phyloP scores from a whole-genome alignment of 805 yeast genomes.

The Candida hispaniensis region DNA sequence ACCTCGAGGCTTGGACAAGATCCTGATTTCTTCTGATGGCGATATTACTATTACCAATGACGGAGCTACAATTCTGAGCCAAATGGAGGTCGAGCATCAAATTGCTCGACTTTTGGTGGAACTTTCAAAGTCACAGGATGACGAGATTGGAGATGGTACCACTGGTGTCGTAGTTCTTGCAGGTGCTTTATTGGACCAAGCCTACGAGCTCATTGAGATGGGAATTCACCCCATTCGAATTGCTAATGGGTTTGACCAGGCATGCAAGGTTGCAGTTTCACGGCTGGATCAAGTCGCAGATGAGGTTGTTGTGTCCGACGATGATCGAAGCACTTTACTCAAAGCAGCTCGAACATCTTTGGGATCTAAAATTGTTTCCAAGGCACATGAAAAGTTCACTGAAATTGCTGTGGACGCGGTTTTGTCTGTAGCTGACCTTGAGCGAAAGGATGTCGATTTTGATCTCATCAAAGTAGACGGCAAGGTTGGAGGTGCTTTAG shows the following conservation, averaged over 20 bases:
- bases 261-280: conserved; percentile 79
- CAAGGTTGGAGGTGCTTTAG: conserved; percentile 87
- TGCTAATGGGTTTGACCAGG: conserved; percentile 96
- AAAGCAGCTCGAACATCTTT: conserved; percentile 91
- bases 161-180: conserved; percentile 98
- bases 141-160: conserved; percentile 98
- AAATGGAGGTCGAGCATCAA: conserved; percentile 92
- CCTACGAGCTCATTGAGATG: conserved; percentile 84
- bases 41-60: conserved; percentile 97
- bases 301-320: conserved; percentile 41
- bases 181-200: conserved; percentile 88
- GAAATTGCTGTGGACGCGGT: conserved; percentile 97
- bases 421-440: conserved; percentile 79
- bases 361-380: conserved; percentile 92
- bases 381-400: conserved; percentile 87
- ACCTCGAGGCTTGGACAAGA: conserved; percentile 97
- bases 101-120: conserved; percentile 93
- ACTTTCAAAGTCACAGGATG: conserved; percentile 89
- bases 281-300: conserved; percentile 71
- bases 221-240: conserved; percentile 96
- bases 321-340: conserved; percentile 44
- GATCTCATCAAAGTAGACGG: conserved; percentile 93
- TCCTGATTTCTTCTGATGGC: conserved; percentile 89
- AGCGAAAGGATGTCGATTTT: conserved; percentile 91
- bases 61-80: conserved; percentile 93